Percentiles rank a stretch among this genome's conserved stretches.
These are phyloP conservation scores for Pseudozyma pruni DNA, from an alignment of 1,284 basidiomycete genomes.

Conservation along the genomic window DNA sequence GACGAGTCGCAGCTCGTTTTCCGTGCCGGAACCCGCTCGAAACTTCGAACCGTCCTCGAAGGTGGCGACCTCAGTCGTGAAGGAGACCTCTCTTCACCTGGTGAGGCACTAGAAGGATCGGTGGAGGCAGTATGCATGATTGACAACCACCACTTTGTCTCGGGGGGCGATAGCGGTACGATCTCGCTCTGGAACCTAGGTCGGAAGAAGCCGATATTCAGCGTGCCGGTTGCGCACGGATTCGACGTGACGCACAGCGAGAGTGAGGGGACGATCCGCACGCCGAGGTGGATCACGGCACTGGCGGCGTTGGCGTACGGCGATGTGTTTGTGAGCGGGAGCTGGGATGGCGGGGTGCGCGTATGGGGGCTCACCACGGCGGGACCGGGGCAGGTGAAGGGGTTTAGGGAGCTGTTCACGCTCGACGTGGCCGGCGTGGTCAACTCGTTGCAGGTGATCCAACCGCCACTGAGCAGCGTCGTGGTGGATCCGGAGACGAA, in stretches of 20 bases:
- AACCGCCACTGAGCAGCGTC: constrained; percentile 70
- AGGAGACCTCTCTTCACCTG: not conserved
- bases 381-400: constrained; percentile 72
- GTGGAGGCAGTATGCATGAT: constrained; percentile 93
- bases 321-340: constrained; percentile 90
- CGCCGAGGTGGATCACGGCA: constrained; percentile 90
- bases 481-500: not conserved
- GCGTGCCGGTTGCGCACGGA: constrained; percentile 85
- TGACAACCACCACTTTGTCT: constrained; percentile 90
- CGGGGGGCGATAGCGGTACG: constrained; percentile 88
- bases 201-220: constrained; percentile 96
- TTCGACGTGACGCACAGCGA: constrained; percentile 75
- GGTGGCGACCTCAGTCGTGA: constrained; percentile 76
- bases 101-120: constrained; percentile 79
- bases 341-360: constrained; percentile 86
- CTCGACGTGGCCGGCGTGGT: constrained; percentile 81
- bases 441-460: constrained; percentile 86
- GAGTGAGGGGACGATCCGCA: constrained; percentile 78
- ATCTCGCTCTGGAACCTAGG: constrained; percentile 91
- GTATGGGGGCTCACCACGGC: constrained; percentile 85
- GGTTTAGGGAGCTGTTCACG: constrained; percentile 77
- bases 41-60: constrained; percentile 78
- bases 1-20: constrained; percentile 97
- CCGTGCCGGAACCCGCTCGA: constrained; percentile 83
- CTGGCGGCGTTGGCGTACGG: constrained; percentile 85